Base-by-base conservation (phyloP, 169 alveolate genomes). In the Cyclospora cayetanensis region DNA sequence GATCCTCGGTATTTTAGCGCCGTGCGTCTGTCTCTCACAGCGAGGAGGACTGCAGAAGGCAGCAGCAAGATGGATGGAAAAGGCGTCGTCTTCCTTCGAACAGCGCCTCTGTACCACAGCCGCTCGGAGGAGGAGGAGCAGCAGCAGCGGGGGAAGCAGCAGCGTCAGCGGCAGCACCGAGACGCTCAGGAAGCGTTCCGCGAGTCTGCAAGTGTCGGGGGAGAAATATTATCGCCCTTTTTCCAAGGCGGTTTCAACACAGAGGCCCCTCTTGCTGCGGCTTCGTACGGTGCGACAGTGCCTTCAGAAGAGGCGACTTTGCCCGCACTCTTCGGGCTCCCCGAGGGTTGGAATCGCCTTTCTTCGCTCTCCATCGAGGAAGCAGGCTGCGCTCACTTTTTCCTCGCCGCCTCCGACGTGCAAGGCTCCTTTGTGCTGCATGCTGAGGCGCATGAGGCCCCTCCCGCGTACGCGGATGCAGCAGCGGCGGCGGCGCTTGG, bases 101-200 rank as follows among this genome's bases (percentile, higher is more conserved):
- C 83, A 7, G 83, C 52, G 22, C n/a, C n/a, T n/a, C n/a, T n/a
- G n/a, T n/a, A n/a, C n/a, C n/a, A n/a, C n/a, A n/a, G n/a, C n/a
- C n/a, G n/a, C n/a, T n/a, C n/a, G n/a, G 53, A 7, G 7, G 46
- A 29, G 20, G 20, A 65, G 22, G 22, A 25, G 77, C 77, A 65
- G 42, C 41, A 20, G 77, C 60, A 1, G 11, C 25, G 25, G 25
- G 20, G 60, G 25, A 12, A 12, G 20, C 50, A 60, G 72, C 72
- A 60, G 31, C 72, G 39, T 50, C 53, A 70, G 83, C 55, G 39
- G 83, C 77, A 65, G 77, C 77, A 65, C 22, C 83, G 39, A 39
- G 83, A 15, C n/a, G 55, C 60, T 46, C 55, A 15, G 31, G 53
- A 65, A 37, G 5, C 77, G 5, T 65, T n/a, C 5, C 43, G 41